Percentiles rank a stretch among this genome's conserved stretches.
phyloP scores from a whole-genome alignment of 441 rosid species.

The Biscutella auriculata region DNA sequence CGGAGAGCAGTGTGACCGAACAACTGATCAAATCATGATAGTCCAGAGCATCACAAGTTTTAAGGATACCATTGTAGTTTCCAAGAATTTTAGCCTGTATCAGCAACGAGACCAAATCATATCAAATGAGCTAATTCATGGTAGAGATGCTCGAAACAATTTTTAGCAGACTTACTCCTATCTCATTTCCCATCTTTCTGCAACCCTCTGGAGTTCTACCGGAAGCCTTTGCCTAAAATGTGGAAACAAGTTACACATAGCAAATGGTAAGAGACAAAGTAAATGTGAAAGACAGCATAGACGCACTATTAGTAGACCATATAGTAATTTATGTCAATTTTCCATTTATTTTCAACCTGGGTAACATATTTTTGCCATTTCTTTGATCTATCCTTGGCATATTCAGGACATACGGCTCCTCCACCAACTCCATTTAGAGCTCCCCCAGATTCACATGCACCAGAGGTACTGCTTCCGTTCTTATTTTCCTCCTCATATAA shows the following conservation, averaged over 20 bases:
- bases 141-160: constrained; percentile 11
- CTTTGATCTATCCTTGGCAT: constrained; percentile 71
- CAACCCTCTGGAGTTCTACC: constrained; percentile 66
- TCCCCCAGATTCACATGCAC: constrained; percentile 31
- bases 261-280: neutral
- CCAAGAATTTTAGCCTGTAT: constrained; percentile 73
- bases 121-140: constrained; percentile 14
- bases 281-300: neutral
- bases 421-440: constrained; percentile 17
- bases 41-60: constrained; percentile 81
- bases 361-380: constrained; percentile 90
- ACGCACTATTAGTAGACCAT: neutral
- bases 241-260: constrained; percentile 1
- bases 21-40: constrained; percentile 89
- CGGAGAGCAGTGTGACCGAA: constrained; percentile 65
- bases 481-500: constrained; percentile 55
- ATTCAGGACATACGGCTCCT: constrained; percentile 32
- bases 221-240: constrained; percentile 80
- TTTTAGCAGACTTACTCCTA: constrained; percentile 55
- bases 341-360: constrained; percentile 40
- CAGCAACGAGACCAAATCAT: constrained; percentile 22
- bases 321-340: neutral
- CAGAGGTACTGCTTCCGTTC: constrained; percentile 18
- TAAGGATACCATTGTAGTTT: constrained; percentile 57
- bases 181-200: constrained; percentile 52